Evolutionary conservation across 805 yeast species (phyloP).

Genomic region (Limtongia smithiae): DNA sequence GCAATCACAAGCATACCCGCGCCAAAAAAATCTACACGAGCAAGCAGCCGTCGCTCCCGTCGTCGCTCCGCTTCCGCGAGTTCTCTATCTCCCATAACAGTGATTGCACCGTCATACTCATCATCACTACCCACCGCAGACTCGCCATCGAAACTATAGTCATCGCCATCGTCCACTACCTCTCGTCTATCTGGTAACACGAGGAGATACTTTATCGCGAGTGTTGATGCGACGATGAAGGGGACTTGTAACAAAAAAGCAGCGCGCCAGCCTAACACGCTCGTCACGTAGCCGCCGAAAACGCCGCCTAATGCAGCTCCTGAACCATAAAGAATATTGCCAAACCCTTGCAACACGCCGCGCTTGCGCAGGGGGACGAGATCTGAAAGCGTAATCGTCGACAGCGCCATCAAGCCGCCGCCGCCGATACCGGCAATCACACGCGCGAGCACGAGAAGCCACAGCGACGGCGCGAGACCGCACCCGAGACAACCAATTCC

Average conservation of each 20-base stretch:
- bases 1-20: constrained; percentile 55
- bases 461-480: constrained; percentile 40
- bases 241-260: constrained; percentile 33
- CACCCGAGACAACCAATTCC: constrained; percentile 50
- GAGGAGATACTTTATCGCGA: constrained; percentile 62
- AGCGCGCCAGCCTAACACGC: constrained; percentile 53
- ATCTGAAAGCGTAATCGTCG: constrained; percentile 67
- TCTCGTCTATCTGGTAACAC: constrained; percentile 48
- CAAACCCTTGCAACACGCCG: constrained; percentile 68
- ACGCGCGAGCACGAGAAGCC: constrained; percentile 39
- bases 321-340: constrained; percentile 61
- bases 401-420: constrained; percentile 64
- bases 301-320: constrained; percentile 64
- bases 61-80: constrained; percentile 13
- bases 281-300: constrained; percentile 44
- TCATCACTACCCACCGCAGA: constrained; percentile 3
- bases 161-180: not conserved
- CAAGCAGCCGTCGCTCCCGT: constrained; percentile 36
- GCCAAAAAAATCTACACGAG: constrained; percentile 66
- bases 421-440: constrained; percentile 78
- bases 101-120: not conserved
- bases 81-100: no score
- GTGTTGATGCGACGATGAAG: constrained; percentile 55
- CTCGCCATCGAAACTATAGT: constrained; percentile 6
- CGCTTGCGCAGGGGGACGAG: constrained; percentile 62